Evolutionary conservation across 1,139 yeast species (phyloP).

Genomic region (Candida albicans): DNA sequence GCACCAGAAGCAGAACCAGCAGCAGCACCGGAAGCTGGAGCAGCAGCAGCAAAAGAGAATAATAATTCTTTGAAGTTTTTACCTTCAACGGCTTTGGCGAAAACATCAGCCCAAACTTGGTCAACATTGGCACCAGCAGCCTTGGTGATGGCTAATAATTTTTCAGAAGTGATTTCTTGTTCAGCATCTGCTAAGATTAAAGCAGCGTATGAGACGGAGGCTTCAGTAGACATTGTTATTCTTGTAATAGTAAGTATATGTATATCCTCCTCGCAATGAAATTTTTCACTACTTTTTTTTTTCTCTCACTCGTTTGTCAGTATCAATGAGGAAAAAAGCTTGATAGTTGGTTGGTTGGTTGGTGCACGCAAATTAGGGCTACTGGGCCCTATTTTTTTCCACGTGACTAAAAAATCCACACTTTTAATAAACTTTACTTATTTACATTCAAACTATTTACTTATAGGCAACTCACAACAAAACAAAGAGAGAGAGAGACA

Average conservation of each 20-base stretch:
- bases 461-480: not conserved
- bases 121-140: slow-evolving; percentile 92
- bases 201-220: slow-evolving; percentile 87
- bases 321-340: no score
- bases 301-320: not conserved
- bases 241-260: not conserved
- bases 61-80: slow-evolving; percentile 91
- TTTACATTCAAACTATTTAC: not conserved
- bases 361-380: slow-evolving; percentile 2
- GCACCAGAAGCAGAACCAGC: slow-evolving; percentile 65
- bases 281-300: slow-evolving; percentile 2
- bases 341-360: not conserved
- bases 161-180: slow-evolving; percentile 90
- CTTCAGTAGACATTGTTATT: slow-evolving; percentile 51
- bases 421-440: not conserved
- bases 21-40: slow-evolving; percentile 42
- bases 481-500: not conserved
- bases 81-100: slow-evolving; percentile 96
- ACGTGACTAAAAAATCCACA: slow-evolving; percentile 2
- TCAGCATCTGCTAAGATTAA: slow-evolving; percentile 98
- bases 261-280: not conserved
- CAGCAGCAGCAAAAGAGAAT: slow-evolving; percentile 67
- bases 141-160: slow-evolving; percentile 78
- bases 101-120: slow-evolving; percentile 89
- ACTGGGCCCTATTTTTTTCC: slow-evolving; percentile 1